These are phyloP conservation scores for Lathyrus aphaca DNA, from an alignment of 306 rosid genomes.

Conservation along the genomic window DNA sequence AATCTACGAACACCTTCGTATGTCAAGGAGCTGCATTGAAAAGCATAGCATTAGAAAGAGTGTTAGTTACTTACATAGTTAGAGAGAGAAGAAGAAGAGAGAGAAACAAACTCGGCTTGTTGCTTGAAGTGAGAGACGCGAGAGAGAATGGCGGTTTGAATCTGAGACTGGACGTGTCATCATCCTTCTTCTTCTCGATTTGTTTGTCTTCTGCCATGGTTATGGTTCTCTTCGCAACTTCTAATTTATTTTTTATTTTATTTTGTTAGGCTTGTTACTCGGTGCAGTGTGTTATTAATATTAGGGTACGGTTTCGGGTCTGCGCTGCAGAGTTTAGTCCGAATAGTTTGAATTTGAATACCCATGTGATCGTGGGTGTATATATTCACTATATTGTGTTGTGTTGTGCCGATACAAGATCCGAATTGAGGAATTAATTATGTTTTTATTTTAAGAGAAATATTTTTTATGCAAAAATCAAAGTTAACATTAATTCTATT, in stretches of 20 bases:
- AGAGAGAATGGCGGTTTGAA: slow-evolving; percentile 59
- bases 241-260: neutral
- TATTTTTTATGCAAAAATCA: too few relatives aligned
- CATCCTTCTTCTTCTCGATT: neutral
- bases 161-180: slow-evolving; percentile 65
- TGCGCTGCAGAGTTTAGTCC: neutral
- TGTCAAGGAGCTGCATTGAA: slow-evolving; percentile 83
- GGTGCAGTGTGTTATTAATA: neutral
- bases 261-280: neutral
- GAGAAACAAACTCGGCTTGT: slow-evolving; percentile 62
- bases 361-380: too few relatives aligned
- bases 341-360: too few relatives aligned
- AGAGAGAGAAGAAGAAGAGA: neutral
- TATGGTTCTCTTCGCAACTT: neutral
- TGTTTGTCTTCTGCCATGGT: slow-evolving; percentile 60
- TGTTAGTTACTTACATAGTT: too few relatives aligned
- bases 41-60: slow-evolving; percentile 14
- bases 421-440: too few relatives aligned
- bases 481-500: too few relatives aligned
- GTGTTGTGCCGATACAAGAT: too few relatives aligned
- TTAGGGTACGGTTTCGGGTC: slow-evolving; percentile 5
- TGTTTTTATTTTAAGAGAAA: too few relatives aligned
- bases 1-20: slow-evolving; percentile 90
- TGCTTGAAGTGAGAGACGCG: slow-evolving; percentile 78
- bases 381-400: too few relatives aligned